Conservation (phyloP, 2,329 filamentous ascomycete genomes). For the Lachnellula hyalina region DNA sequence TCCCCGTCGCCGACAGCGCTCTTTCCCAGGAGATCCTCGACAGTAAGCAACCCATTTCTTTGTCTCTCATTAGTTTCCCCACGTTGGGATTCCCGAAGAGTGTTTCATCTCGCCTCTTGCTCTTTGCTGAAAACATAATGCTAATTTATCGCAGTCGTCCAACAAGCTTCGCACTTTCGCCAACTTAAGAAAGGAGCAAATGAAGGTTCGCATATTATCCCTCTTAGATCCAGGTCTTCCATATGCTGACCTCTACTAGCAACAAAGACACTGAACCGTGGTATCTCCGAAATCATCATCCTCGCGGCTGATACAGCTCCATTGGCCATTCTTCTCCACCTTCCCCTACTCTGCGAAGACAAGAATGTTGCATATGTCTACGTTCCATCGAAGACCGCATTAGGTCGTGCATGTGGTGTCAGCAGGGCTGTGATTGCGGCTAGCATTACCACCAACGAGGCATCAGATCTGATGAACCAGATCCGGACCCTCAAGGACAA, state of each 20-base stretch:
- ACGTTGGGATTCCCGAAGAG: no score
- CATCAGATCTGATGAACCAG: conserved; percentile 78
- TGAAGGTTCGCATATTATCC: conserved; percentile 43
- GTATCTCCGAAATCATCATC: conserved; percentile 83
- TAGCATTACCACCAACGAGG: conserved; percentile 88
- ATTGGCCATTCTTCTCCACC: conserved; percentile 80
- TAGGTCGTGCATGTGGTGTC: conserved; percentile 87
- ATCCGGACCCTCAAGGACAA: conserved; percentile 89
- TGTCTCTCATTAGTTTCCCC: no score
- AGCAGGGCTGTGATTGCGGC: conserved; percentile 80
- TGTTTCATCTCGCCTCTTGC: no score
- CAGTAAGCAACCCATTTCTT: conserved; percentile 44
- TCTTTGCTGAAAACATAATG: no score
- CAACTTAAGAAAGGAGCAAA: conserved; percentile 89
- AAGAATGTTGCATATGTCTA: conserved; percentile 65
- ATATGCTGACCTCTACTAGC: background rate
- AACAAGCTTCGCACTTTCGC: conserved; percentile 46
- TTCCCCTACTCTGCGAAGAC: conserved; percentile 84
- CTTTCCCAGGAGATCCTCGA: conserved; percentile 80
- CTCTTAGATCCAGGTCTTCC: background rate
- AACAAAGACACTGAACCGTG: conserved; percentile 87
- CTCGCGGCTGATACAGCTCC: conserved; percentile 85
- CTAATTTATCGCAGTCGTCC: background rate
- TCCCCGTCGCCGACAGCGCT: conserved; percentile 67
- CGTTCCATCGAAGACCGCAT: conserved; percentile 72